A percentile compares a stretch with the other conserved stretches of the same genome.
Evolutionary conservation across 2,329 filamentous ascomycete genomes (phyloP).

Genomic region (Lasiodiplodia gonubiensis): DNA sequence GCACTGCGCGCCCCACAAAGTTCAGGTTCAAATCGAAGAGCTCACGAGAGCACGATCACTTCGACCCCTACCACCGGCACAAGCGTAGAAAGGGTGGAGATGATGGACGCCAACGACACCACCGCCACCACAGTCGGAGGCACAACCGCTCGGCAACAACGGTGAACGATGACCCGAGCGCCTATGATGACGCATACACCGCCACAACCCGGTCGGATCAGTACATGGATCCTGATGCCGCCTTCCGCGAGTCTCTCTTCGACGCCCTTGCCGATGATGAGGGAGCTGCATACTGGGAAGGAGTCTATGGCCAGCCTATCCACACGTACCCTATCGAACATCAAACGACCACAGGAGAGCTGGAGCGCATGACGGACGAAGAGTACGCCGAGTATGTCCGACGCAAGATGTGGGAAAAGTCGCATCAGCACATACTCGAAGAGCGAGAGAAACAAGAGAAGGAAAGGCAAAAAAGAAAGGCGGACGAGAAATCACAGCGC

Average conservation of each 20-base stretch:
- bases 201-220: constrained; percentile 13
- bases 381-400: constrained; percentile 89
- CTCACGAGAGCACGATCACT: constrained; percentile 34
- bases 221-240: constrained; percentile 69
- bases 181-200: constrained; percentile 49
- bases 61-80: constrained; percentile 11
- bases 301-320: constrained; percentile 94
- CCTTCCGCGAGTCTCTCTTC: constrained; percentile 93
- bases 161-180: constrained; percentile 40
- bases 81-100: constrained; percentile 13
- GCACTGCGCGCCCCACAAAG: constrained; percentile 39
- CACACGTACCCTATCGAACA: constrained; percentile 72
- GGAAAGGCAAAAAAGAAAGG: constrained; percentile 53
- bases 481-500: constrained; percentile 46
- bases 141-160: constrained; percentile 24
- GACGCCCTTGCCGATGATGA: constrained; percentile 97
- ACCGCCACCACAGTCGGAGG: constrained; percentile 26
- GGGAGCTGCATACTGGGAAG: constrained; percentile 92
- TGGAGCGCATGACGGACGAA: constrained; percentile 90
- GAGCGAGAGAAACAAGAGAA: constrained; percentile 70
- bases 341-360: constrained; percentile 59
- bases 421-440: constrained; percentile 80
- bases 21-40: constrained; percentile 49
- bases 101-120: background rate
- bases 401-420: constrained; percentile 93